phyloP scores from a whole-genome alignment of 306 rosid species.

The Cucurbita pepo region DNA sequence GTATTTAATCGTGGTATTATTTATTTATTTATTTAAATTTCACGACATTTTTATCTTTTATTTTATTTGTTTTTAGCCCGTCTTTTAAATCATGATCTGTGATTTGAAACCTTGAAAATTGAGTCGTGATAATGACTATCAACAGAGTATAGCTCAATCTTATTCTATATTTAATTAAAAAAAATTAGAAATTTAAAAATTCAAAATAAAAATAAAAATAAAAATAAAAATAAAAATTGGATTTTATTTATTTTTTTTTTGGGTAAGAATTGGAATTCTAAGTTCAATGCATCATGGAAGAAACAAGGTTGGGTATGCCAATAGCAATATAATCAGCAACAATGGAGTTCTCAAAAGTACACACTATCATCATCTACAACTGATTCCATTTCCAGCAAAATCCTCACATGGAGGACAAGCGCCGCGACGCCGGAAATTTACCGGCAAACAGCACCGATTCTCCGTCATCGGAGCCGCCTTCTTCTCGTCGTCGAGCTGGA shows the following conservation, averaged over 20 bases:
- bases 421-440: constrained; percentile 32
- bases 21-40: too few species aligned
- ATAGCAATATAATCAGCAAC: background rate
- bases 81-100: too few species aligned
- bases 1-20: too few species aligned
- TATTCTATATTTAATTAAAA: too few species aligned
- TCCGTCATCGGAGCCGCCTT: constrained; percentile 41
- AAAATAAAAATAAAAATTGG: background rate
- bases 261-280: background rate
- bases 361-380: background rate
- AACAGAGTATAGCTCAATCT: too few species aligned
- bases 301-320: background rate
- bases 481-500: constrained; percentile 63
- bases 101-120: too few species aligned
- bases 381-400: background rate
- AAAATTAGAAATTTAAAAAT: too few species aligned
- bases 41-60: too few species aligned
- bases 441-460: constrained; percentile 31
- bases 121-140: too few species aligned
- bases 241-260: background rate
- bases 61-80: too few species aligned
- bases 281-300: background rate
- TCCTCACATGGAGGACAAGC: constrained; percentile 63
- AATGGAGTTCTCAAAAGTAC: background rate
- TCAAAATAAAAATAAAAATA: too few species aligned